These are phyloP conservation scores for Boletus insuetus DNA, from an alignment of 768 basidiomycete genomes.

Conservation along the genomic window DNA sequence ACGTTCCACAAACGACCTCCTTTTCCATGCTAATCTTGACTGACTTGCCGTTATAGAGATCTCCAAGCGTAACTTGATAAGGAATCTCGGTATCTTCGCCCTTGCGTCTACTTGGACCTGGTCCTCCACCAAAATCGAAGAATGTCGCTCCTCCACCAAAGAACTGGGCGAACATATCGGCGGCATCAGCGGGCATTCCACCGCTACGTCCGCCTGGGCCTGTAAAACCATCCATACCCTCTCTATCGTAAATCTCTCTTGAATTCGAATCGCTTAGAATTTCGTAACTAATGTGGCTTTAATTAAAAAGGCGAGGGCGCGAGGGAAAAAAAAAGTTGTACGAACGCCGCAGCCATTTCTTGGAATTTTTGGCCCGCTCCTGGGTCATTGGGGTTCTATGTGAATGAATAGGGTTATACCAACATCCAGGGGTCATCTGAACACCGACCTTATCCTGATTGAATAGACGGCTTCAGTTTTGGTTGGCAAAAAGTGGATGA, in stretches of 20 bases:
- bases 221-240: constrained; percentile 67
- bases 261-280: constrained; percentile 69
- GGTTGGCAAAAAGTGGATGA: not conserved
- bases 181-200: constrained; percentile 47
- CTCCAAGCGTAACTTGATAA: constrained; percentile 86
- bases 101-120: constrained; percentile 46
- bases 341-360: constrained; percentile 84
- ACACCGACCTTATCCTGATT: constrained; percentile 63
- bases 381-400: constrained; percentile 85
- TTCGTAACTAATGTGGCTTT: constrained; percentile 60
- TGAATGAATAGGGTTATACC: not conserved
- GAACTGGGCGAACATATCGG: constrained; percentile 74
- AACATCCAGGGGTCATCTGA: not conserved
- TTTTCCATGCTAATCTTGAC: constrained; percentile 90
- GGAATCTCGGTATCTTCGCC: constrained; percentile 74
- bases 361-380: constrained; percentile 82
- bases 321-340: constrained; percentile 16
- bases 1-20: constrained; percentile 71
- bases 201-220: constrained; percentile 44
- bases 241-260: constrained; percentile 68
- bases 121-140: constrained; percentile 64
- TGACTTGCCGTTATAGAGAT: constrained; percentile 87
- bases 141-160: constrained; percentile 57
- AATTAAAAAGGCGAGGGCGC: constrained; percentile 3
- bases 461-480: constrained; percentile 1